Evolutionary conservation across 169 alveolate genomes (phyloP).

Genomic region (Plasmodium chabaudi): DNA sequence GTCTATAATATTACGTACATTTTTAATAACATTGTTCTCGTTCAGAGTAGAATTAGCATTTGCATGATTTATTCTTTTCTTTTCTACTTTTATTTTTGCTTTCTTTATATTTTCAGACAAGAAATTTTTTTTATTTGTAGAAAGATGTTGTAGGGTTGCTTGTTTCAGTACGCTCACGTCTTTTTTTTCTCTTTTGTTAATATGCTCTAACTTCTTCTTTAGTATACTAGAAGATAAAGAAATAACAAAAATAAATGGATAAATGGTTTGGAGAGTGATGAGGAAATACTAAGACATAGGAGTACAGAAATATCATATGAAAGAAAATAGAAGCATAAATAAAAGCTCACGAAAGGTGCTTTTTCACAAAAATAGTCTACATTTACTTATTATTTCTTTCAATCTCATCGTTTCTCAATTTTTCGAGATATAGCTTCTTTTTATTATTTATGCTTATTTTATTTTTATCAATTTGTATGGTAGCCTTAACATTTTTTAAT

Average conservation of each 20-base stretch:
- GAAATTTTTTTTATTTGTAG: constrained; percentile 42
- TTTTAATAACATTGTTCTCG: background rate
- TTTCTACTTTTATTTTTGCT: constrained; percentile 47
- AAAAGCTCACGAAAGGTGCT: background rate
- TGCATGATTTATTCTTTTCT: constrained; percentile 11
- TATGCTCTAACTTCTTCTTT: constrained; percentile 45
- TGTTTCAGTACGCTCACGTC: constrained; percentile 9
- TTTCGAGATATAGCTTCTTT: constrained; percentile 46
- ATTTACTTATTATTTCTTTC: constrained; percentile 71
- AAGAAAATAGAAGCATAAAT: too few relatives aligned
- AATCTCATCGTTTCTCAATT: constrained; percentile 46
- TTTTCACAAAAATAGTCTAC: constrained; percentile 20
- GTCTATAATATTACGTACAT: constrained; percentile 6
- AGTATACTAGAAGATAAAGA: constrained; percentile 21
- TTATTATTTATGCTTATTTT: constrained; percentile 29
- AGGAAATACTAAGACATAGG: background rate
- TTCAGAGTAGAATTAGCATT: background rate
- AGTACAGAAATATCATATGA: too few relatives aligned
- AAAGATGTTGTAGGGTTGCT: constrained; percentile 13
- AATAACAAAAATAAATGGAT: constrained; percentile 4
- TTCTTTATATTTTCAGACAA: constrained; percentile 46
- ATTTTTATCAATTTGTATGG: constrained; percentile 26
- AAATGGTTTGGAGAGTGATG: background rate
- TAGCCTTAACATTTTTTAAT: constrained; percentile 43
- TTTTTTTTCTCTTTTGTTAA: constrained; percentile 42